A percentile compares a stretch with the other conserved stretches of the same genome.
Evolutionary conservation across 352 stramenopile genomes (phyloP).

Genomic region (Discostella stelligera): DNA sequence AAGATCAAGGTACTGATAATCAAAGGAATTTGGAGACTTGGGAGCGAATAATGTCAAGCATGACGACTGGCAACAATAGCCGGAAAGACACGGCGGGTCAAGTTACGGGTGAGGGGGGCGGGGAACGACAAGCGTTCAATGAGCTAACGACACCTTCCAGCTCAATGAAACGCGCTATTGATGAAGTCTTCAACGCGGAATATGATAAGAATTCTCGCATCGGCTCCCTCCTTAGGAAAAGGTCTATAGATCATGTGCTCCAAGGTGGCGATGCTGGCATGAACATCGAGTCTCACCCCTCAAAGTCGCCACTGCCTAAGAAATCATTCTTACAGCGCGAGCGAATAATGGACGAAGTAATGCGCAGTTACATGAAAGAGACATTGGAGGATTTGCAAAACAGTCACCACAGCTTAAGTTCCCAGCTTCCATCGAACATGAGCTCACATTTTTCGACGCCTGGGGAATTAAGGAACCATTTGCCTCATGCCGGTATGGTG

Average conservation of each 20-base stretch:
- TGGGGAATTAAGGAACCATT: not conserved
- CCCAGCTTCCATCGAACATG: not conserved
- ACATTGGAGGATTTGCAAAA: constrained; percentile 1
- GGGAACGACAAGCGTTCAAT: not conserved
- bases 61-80: not conserved
- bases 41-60: not conserved
- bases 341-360: constrained; percentile 40
- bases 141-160: not conserved
- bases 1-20: not conserved
- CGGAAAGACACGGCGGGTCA: not conserved
- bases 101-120: not conserved
- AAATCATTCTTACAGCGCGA: constrained; percentile 39
- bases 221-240: not conserved
- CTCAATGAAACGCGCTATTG: not conserved
- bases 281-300: not conserved
- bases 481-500: not conserved
- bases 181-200: not conserved
- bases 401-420: not conserved
- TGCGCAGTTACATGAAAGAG: constrained; percentile 29
- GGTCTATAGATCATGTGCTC: not conserved
- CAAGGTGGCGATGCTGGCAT: constrained; percentile 5
- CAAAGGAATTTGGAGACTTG: not conserved
- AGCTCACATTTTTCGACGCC: not conserved
- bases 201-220: not conserved
- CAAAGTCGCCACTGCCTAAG: constrained; percentile 27